Conservation (phyloP, 495 filamentous ascomycete species). For the Penicillium pancosmium region DNA sequence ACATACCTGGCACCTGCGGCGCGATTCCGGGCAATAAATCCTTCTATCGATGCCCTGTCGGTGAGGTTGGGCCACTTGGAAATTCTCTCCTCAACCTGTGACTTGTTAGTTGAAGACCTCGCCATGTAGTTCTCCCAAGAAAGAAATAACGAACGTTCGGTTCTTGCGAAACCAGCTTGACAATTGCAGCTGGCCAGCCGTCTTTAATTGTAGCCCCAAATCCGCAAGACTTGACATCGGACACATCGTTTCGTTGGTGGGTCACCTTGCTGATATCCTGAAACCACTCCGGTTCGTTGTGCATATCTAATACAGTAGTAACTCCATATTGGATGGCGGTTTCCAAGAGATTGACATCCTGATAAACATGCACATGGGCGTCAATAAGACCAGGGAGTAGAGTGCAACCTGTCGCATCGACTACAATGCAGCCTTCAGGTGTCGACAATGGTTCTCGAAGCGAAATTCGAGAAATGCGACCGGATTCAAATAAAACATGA, state of each 20-base stretch:
- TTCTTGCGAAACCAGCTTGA: constrained; percentile 13
- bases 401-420: constrained; percentile 15
- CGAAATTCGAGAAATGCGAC: constrained; percentile 11
- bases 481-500: constrained; percentile 13
- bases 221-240: constrained; percentile 18
- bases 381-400: constrained; percentile 18
- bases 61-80: constrained; percentile 13
- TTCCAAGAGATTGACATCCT: constrained; percentile 13
- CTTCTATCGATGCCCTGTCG: constrained; percentile 10
- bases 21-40: constrained; percentile 10
- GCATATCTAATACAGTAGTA: constrained; percentile 15
- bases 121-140: too few relatives aligned
- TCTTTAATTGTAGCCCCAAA: constrained; percentile 16
- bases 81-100: constrained; percentile 17
- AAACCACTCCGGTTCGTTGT: constrained; percentile 18
- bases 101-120: neutral
- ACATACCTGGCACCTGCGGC: constrained; percentile 15
- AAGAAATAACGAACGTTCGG: neutral
- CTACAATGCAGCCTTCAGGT: neutral
- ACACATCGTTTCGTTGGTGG: constrained; percentile 10
- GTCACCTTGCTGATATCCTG: constrained; percentile 12
- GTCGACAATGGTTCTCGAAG: constrained; percentile 3
- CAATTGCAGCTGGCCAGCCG: constrained; percentile 17
- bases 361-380: constrained; percentile 17
- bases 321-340: constrained; percentile 13